phyloP scores from a whole-genome alignment of 257 asterid genomes.

The Lantana camara region DNA sequence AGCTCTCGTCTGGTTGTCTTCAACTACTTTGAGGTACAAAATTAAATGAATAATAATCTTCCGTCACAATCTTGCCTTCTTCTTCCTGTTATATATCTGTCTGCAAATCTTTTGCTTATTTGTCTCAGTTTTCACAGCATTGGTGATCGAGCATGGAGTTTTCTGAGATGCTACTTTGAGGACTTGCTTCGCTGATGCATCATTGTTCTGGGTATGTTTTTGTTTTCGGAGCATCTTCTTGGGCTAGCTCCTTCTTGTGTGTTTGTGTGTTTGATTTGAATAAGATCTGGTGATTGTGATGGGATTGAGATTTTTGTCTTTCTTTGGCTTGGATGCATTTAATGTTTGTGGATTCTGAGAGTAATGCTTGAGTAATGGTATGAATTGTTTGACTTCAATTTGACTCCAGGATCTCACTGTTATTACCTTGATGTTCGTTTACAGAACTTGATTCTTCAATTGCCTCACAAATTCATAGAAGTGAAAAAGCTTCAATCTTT shows the following conservation, averaged over 20 bases:
- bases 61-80: constrained; percentile 16
- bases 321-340: not conserved
- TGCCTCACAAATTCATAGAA: too few species aligned
- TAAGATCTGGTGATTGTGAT: constrained; percentile 26
- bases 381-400: constrained; percentile 3
- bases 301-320: not conserved
- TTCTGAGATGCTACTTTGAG: constrained; percentile 26
- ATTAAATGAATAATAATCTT: not conserved
- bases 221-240: not conserved
- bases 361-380: too few species aligned
- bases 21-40: constrained; percentile 33
- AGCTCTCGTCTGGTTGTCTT: constrained; percentile 18
- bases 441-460: not conserved
- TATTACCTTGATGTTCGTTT: not conserved
- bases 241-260: not conserved
- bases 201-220: constrained; percentile 24
- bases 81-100: not conserved
- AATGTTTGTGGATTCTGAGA: constrained; percentile 13
- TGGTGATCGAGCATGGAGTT: constrained; percentile 17
- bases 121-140: constrained; percentile 19
- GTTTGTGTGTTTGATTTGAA: constrained; percentile 3
- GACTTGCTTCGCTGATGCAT: constrained; percentile 22
- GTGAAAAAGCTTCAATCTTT: not conserved
- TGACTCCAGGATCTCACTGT: constrained; percentile 22
- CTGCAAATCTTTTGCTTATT: not conserved